Percentiles rank a stretch among this genome's conserved stretches.
These are phyloP conservation scores for Globisporangium orthogonon DNA, from an alignment of 352 stramenopile species.

Conservation along the genomic window DNA sequence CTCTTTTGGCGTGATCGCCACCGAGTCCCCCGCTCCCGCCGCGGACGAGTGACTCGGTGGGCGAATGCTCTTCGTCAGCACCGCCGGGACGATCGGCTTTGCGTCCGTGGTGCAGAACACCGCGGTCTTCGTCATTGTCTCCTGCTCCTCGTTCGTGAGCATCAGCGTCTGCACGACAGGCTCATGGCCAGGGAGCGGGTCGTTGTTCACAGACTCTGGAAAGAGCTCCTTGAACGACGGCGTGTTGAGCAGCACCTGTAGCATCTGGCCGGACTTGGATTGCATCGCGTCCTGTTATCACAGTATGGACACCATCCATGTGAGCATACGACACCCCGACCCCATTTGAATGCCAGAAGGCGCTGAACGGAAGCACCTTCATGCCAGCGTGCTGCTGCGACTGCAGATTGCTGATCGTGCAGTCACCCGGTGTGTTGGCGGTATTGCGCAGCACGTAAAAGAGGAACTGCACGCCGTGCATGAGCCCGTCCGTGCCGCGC, in stretches of 20 bases:
- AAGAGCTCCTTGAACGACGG: constrained; percentile 81
- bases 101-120: constrained; percentile 71
- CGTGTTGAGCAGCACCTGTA: constrained; percentile 73
- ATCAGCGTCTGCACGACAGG: constrained; percentile 41
- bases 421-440: constrained; percentile 75
- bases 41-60: constrained; percentile 22
- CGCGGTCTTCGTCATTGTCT: constrained; percentile 57
- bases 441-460: constrained; percentile 85
- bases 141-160: constrained; percentile 65
- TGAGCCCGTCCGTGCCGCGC: constrained; percentile 68
- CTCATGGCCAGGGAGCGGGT: constrained; percentile 23
- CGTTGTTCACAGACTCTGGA: constrained; percentile 28
- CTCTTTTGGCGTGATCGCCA: constrained; percentile 45
- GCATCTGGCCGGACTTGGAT: constrained; percentile 80
- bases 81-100: constrained; percentile 53
- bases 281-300: constrained; percentile 58
- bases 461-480: constrained; percentile 84
- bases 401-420: constrained; percentile 80
- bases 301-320: not conserved
- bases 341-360: too few species aligned
- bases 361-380: constrained; percentile 22
- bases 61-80: constrained; percentile 31
- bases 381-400: constrained; percentile 77
- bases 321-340: not conserved
- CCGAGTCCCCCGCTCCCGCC: constrained; percentile 33